Base-by-base conservation (phyloP, 73 alveolate species). In the Symbiodinium pilosum region DNA sequence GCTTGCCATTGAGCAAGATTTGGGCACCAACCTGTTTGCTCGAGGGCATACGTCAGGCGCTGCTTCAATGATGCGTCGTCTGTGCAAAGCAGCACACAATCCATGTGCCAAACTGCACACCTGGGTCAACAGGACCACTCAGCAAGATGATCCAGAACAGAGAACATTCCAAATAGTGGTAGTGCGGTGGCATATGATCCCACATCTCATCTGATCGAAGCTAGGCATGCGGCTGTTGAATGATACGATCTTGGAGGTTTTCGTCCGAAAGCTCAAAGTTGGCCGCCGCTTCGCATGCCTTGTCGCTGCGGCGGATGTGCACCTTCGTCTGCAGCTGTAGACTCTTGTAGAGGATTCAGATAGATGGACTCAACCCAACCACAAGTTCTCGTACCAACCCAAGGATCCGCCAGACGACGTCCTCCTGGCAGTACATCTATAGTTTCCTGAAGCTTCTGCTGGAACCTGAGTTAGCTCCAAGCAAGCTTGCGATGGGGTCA, bases 281-380 rank as follows among this genome's bases (percentile, higher is more conserved):
- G 44, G 96, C 96, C 4, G 87, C 87, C 34, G 96, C 96, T 44
- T 89, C 96, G n/a, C 75, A 26, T 26, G 47, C 96, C 77, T 89
- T 89, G 96, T 89, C 96, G 77, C 96, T 89, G 30, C 96, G 54
- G 39, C 96, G 96, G 39, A 89, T 89, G 96, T 89, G 96, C 36
- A 89, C 96, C 96, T 89, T 36, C 11, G n/a, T 24, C 18, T 14
- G 36, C 43, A 47, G 59, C 6, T 14, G 59, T 47, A 14, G 59
- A n/a, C n/a, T n/a, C n/a, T n/a, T n/a, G n/a, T n/a, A n/a, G n/a
- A n/a, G n/a, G n/a, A n/a, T n/a, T n/a, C n/a, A n/a, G n/a, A n/a
- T n/a, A n/a, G n/a, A n/a, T n/a, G n/a, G n/a, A n/a, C n/a, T n/a
- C n/a, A n/a, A n/a, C n/a, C n/a, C n/a, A n/a, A n/a, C n/a, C n/a